Evolutionary conservation across 2,329 filamentous ascomycete species (phyloP).

Genomic region (Hypoxylon sp.): DNA sequence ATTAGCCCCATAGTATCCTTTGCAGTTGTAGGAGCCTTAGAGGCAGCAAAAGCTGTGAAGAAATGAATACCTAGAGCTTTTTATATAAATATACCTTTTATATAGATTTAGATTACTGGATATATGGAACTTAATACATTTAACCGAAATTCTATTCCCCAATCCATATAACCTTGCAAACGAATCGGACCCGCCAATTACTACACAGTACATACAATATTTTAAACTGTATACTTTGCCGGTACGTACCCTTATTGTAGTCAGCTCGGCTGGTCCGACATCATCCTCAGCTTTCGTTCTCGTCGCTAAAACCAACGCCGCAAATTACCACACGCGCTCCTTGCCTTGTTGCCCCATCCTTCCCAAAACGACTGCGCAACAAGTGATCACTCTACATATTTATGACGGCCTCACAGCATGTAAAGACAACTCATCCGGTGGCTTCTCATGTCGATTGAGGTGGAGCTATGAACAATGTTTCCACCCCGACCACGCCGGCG

Average conservation of each 20-base stretch:
- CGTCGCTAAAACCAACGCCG: slow-evolving; percentile 34
- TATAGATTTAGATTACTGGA: not conserved
- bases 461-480: slow-evolving; percentile 64
- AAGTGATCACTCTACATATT: slow-evolving; percentile 29
- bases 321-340: slow-evolving; percentile 22
- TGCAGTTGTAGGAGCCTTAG: slow-evolving; percentile 43
- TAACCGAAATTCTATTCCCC: not conserved
- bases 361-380: slow-evolving; percentile 30
- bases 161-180: not conserved
- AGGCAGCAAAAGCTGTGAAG: slow-evolving; percentile 43
- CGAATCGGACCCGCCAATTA: not conserved
- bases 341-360: slow-evolving; percentile 22
- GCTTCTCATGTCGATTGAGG: slow-evolving; percentile 57
- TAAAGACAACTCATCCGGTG: slow-evolving; percentile 51
- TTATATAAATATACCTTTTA: not conserved
- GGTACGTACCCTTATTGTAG: not conserved
- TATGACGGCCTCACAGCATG: slow-evolving; percentile 54
- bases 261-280: slow-evolving; percentile 23
- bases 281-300: slow-evolving; percentile 27
- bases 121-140: not conserved
- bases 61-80: not conserved
- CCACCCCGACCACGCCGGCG: slow-evolving; percentile 61
- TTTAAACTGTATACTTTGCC: not conserved
- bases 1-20: slow-evolving; percentile 44
- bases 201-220: slow-evolving; percentile 1